These are phyloP conservation scores for Penicillium bialowiezense DNA, from an alignment of 495 filamentous ascomycete species.

Conservation along the genomic window DNA sequence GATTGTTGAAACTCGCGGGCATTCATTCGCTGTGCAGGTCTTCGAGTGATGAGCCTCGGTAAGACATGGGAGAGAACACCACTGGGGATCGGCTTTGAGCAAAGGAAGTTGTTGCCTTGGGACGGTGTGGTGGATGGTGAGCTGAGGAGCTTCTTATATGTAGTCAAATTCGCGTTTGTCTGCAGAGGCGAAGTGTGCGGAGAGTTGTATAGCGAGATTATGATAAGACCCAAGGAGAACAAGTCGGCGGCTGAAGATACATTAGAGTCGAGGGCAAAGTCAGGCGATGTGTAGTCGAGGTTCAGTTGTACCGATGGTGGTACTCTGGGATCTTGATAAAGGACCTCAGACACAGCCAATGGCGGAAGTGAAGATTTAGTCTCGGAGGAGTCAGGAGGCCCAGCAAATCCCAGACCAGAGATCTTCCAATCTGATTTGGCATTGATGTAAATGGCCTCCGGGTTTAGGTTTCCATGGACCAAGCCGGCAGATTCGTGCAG, in stretches of 20 bases:
- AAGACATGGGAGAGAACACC: conserved; percentile 72
- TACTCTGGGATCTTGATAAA: conserved; percentile 80
- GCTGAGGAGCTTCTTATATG: conserved; percentile 78
- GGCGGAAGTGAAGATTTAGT: conserved; percentile 67
- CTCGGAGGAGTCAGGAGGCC: conserved; percentile 66
- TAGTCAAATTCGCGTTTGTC: conserved; percentile 69
- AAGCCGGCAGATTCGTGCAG: conserved; percentile 93
- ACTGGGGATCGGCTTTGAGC: conserved; percentile 71
- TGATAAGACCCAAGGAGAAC: conserved; percentile 87
- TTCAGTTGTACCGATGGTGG: conserved; percentile 82
- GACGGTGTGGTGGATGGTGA: conserved; percentile 74
- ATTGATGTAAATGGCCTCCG: conserved; percentile 93
- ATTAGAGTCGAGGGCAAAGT: conserved; percentile 86
- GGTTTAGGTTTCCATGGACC: conserved; percentile 91
- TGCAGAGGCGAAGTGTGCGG: conserved; percentile 85
- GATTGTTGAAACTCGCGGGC: conserved; percentile 92
- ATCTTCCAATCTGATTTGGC: conserved; percentile 99
- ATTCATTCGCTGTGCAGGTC: conserved; percentile 80
- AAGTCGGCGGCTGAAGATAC: conserved; percentile 79
- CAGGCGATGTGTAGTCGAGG: conserved; percentile 89
- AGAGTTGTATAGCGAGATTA: conserved; percentile 87
- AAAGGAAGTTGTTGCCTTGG: conserved; percentile 78
- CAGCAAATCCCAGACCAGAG: conserved; percentile 85
- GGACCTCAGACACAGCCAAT: conserved; percentile 76
- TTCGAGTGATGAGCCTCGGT: conserved; percentile 77